A percentile compares a stretch with the other conserved stretches of the same genome.
Conservation (phyloP, 306 rosid species). For the Inga laurina region DNA sequence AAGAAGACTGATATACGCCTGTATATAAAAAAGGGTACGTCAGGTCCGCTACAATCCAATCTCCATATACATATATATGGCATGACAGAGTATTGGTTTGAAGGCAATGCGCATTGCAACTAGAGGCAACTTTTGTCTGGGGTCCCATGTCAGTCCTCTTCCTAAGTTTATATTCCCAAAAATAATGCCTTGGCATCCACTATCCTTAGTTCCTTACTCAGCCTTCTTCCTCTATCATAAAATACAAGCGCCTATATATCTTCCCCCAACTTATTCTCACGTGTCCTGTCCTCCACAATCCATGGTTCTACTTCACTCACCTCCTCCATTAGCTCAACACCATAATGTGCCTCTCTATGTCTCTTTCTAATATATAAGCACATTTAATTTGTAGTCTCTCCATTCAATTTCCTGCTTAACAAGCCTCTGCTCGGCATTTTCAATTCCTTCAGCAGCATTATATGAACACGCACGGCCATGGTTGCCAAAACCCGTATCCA, state of each 20-base stretch:
- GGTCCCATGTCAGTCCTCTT: not conserved
- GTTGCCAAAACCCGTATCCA: conserved; percentile 31
- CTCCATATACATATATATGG: not conserved
- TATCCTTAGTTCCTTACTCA: not conserved
- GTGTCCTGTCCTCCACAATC: not conserved
- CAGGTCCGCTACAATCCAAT: not conserved
- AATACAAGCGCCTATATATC: not conserved
- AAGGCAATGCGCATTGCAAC: not conserved
- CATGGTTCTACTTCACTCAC: not conserved
- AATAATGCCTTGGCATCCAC: not conserved
- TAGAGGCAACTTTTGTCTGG: not conserved
- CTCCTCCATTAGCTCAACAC: not conserved
- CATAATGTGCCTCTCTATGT: not conserved
- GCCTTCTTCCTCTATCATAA: not conserved
- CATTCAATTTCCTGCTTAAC: not conserved
- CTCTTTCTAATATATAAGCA: not conserved
- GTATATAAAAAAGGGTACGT: not conserved
- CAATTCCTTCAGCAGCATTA: not conserved
- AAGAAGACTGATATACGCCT: not conserved
- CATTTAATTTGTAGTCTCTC: not conserved
- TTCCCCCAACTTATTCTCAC: not conserved
- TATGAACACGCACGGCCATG: conserved; percentile 34
- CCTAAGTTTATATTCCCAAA: not conserved
- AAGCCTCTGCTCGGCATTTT: not conserved
- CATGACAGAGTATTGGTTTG: not conserved